Base-by-base conservation (phyloP, 495 filamentous ascomycete species). In the Talaromyces liani region DNA sequence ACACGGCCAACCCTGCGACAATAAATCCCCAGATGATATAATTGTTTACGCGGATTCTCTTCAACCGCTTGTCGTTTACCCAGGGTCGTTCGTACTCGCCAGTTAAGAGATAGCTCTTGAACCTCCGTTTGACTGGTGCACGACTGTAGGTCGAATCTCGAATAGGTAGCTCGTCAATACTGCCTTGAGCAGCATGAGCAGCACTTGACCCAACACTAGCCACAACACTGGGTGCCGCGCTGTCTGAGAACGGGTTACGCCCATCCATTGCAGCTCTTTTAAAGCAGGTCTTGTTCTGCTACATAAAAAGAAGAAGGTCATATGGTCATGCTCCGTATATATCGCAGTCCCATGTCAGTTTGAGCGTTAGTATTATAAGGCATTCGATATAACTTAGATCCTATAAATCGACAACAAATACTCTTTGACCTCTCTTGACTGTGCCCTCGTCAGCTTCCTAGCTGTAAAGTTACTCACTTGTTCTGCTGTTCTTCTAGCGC, bases 31-130 rank as follows among this genome's bases (percentile, higher is more conserved):
- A 72, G 57, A 79, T 64, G 29, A 79, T 78, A 57, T 69, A 64
- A 61, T 72, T 70, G 62, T 73, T 68, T 65, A 61, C 66, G 25
- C 69, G 68, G 24, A 69, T 72, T 25, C 69, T 65, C 31, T 65
- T 68, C 64, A 70, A 63, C 18, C 67, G 60, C 47, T 66, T 68
- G 25, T 74, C 71, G 2, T 64, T 58, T 1, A 72, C 58, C 73
- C 73, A 77, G 51, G 74, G 74, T 63, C 75, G 71, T 65, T 76
- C 76, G 60, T 75, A 79, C 34, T 69, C 69, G 8, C 73, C 73
- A 31, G 60, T 63, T 33, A 76, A 63, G n/a, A 73, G 68, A 62
- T 70, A 75, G 53, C 68, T 71, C 66, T 66, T 71, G 64, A 76
- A 77, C 22, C 53, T 63, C 20, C 62, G 62, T 41, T 63, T 63